phyloP scores from a whole-genome alignment of 768 basidiomycete genomes.

The Tricholoma furcatifolium region DNA sequence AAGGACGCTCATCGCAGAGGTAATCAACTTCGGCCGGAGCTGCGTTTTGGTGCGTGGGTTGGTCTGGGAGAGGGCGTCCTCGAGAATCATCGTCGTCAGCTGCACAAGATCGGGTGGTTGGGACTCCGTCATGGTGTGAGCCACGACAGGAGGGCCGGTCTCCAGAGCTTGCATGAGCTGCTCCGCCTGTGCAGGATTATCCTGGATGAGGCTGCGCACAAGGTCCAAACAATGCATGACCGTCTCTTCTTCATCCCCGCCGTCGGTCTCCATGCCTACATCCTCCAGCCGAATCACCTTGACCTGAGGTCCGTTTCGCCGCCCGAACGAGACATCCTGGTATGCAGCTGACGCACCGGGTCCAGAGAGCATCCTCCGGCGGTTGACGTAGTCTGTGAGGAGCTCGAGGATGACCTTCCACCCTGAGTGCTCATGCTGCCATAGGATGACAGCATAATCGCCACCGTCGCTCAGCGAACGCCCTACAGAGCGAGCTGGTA shows the following conservation, averaged over 20 bases:
- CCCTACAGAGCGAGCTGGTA: slow-evolving; percentile 68
- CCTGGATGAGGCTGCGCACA: slow-evolving; percentile 72
- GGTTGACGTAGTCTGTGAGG: slow-evolving; percentile 71
- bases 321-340: slow-evolving; percentile 54
- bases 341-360: slow-evolving; percentile 30
- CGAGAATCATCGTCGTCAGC: slow-evolving; percentile 77
- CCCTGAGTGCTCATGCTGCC: slow-evolving; percentile 81
- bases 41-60: slow-evolving; percentile 35
- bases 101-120: slow-evolving; percentile 74
- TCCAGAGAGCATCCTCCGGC: slow-evolving; percentile 44
- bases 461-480: slow-evolving; percentile 72
- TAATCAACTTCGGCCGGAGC: slow-evolving; percentile 63
- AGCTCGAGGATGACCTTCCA: slow-evolving; percentile 88
- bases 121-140: slow-evolving; percentile 50
- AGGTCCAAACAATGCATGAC: slow-evolving; percentile 79
- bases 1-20: slow-evolving; percentile 80
- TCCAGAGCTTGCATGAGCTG: slow-evolving; percentile 70
- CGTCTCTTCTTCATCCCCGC: slow-evolving; percentile 58
- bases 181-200: slow-evolving; percentile 62
- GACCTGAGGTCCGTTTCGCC: slow-evolving; percentile 35
- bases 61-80: slow-evolving; percentile 68
- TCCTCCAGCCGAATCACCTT: slow-evolving; percentile 59
- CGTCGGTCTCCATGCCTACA: slow-evolving; percentile 68
- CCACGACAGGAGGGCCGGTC: slow-evolving; percentile 49
- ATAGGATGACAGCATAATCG: slow-evolving; percentile 69